phyloP scores from a whole-genome alignment of 2,329 filamentous ascomycete species.

The Chalaropsis ovoidea region DNA sequence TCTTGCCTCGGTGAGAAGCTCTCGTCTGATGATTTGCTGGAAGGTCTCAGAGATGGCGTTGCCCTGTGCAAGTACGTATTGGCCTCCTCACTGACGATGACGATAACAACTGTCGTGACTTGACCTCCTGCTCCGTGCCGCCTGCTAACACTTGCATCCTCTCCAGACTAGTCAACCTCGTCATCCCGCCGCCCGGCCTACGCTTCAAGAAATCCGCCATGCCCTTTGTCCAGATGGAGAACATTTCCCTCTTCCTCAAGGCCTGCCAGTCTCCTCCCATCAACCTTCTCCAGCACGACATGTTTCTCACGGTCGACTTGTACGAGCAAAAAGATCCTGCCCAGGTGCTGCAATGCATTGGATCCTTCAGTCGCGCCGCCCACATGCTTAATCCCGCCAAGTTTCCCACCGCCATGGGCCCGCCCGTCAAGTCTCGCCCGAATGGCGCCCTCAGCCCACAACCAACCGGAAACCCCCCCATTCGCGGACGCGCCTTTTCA shows the following conservation, averaged over 20 bases:
- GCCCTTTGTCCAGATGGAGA: slow-evolving; percentile 99
- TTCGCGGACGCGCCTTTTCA: slow-evolving; percentile 43
- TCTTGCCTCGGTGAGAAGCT: slow-evolving; percentile 64
- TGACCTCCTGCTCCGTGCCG: not conserved
- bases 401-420: slow-evolving; percentile 69
- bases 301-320: slow-evolving; percentile 92
- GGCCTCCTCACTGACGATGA: not conserved
- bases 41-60: slow-evolving; percentile 79
- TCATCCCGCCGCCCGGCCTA: slow-evolving; percentile 63
- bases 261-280: slow-evolving; percentile 78
- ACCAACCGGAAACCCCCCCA: slow-evolving; percentile 44
- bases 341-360: slow-evolving; percentile 86
- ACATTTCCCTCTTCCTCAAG: slow-evolving; percentile 89
- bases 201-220: slow-evolving; percentile 86
- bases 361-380: slow-evolving; percentile 82
- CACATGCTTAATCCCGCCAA: slow-evolving; percentile 60
- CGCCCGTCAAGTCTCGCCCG: slow-evolving; percentile 44
- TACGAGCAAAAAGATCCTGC: slow-evolving; percentile 93
- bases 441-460: slow-evolving; percentile 54
- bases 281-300: slow-evolving; percentile 82
- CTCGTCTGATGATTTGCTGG: slow-evolving; percentile 64
- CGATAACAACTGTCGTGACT: not conserved
- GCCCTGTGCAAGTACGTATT: slow-evolving; percentile 76
- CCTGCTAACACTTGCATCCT: slow-evolving; percentile 17
- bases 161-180: slow-evolving; percentile 68